These are phyloP conservation scores for Xylaria digitata DNA, from an alignment of 2,329 filamentous ascomycete genomes.

Conservation along the genomic window DNA sequence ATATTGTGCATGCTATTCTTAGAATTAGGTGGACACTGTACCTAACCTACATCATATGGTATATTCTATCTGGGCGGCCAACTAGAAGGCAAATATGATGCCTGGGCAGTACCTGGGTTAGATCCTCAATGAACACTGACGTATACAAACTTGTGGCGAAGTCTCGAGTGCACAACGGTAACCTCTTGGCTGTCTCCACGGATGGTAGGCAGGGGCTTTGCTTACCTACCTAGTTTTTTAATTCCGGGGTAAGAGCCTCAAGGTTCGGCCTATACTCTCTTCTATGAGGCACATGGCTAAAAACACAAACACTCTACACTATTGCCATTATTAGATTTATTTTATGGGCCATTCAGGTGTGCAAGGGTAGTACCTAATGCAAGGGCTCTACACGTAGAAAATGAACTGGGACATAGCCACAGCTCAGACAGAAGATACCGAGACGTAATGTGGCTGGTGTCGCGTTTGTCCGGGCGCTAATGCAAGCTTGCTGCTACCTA, in stretches of 20 bases:
- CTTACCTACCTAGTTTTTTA: background rate
- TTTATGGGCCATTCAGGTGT: constrained; percentile 4
- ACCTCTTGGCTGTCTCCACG: background rate
- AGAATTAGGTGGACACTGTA: no score
- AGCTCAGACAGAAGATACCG: background rate
- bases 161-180: background rate
- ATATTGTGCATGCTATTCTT: no score
- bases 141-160: constrained; percentile 13
- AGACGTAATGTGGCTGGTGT: constrained; percentile 26
- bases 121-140: background rate
- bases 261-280: background rate
- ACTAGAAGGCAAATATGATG: background rate
- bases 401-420: constrained; percentile 11
- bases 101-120: no score
- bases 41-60: no score
- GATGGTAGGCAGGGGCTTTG: background rate
- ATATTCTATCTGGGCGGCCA: no score
- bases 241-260: constrained; percentile 1
- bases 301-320: background rate
- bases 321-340: background rate
- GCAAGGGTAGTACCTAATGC: background rate
- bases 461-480: constrained; percentile 12
- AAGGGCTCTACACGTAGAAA: no score
- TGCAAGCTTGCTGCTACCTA: constrained; percentile 23
- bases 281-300: background rate